Conservation (phyloP, 192 early-diverging fungal species). For the Pecoramyces ruminantium region DNA sequence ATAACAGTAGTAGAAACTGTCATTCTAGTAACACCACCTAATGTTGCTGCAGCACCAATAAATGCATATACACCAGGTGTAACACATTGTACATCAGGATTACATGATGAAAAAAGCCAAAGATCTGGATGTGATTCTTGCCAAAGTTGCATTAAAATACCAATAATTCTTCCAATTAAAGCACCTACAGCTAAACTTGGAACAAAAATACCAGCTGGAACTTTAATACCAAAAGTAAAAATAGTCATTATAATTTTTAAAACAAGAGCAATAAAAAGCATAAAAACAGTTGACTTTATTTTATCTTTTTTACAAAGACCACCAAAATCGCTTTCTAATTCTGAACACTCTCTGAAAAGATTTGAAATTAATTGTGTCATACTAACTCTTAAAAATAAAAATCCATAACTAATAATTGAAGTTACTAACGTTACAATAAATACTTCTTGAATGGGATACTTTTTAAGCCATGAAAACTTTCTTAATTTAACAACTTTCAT, state of each 20-base stretch:
- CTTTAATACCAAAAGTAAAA: constrained; percentile 51
- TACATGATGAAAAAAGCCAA: constrained; percentile 24
- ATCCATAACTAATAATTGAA: constrained; percentile 44
- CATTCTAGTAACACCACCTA: constrained; percentile 79
- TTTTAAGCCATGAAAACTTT: constrained; percentile 45
- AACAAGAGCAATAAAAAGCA: constrained; percentile 29
- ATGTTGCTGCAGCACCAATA: constrained; percentile 76
- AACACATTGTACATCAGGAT: constrained; percentile 4
- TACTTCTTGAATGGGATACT: constrained; percentile 60
- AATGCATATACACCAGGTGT: constrained; percentile 53
- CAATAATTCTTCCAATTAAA: constrained; percentile 26
- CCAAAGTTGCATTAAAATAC: constrained; percentile 1
- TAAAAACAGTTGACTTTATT: constrained; percentile 16
- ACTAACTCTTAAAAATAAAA: constrained; percentile 47
- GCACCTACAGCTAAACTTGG: constrained; percentile 92
- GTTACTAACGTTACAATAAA: constrained; percentile 51
- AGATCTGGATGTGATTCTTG: constrained; percentile 16
- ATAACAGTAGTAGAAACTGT: constrained; percentile 87
- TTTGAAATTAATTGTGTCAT: constrained; percentile 68
- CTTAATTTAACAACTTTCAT: constrained; percentile 49
- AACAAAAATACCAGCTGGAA: constrained; percentile 75
- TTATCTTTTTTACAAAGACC: constrained; percentile 18
- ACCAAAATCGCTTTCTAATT: constrained; percentile 15
- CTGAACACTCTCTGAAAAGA: constrained; percentile 76
- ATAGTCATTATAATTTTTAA: constrained; percentile 45